Base-by-base conservation (phyloP, 345 rosid species). In the Firmiana major region DNA sequence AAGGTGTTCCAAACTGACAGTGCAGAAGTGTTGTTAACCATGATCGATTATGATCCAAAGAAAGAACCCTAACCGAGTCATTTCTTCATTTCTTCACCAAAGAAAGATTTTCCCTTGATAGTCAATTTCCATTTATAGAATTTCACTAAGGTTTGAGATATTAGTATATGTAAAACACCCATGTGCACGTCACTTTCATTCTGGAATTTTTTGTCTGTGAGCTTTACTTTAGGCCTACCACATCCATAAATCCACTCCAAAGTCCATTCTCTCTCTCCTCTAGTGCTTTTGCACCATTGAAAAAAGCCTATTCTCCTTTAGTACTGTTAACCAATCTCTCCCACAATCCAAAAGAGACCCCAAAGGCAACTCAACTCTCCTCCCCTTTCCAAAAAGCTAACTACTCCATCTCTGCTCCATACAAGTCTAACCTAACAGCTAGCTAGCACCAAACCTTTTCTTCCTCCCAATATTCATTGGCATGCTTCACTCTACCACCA, bases 121-220 rank as follows among this genome's bases (percentile, higher is more conserved):
- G 26, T 67, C 3, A 43, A 66, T 42, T 24, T 17, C 42, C 31
- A 24, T 43, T 45, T 7, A 24, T n/a, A 13, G 38, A 68, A 6
- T 17, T 45, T 45, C 24, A 26, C 40, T 15, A 68, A 68, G 55
- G 53, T 68, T 68, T 45, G 55, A 62, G n/a, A n/a, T n/a, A n/a
- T n/a, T n/a, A n/a, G n/a, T n/a, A n/a, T n/a, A n/a, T n/a, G n/a
- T n/a, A n/a, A n/a, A n/a, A n/a, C 34, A 49, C 64, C 75, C 90
- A 88, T 86, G 90, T 88, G 90, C 77, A 73, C 72, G 55, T 88
- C 86, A 80, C 84, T 85, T 81, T 85, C 89, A 48, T 38, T 38
- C 40, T 63, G 66, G 63, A 74, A 57, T 63, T 55, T 48, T 74
- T 79, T 83, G 75, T 77, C 75, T 51, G 22, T 13, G 59, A 60